A percentile compares a stretch with the other conserved stretches of the same genome.
These are phyloP conservation scores for Sugiyamaella valdiviana DNA, from an alignment of 805 yeast species.

Conservation along the genomic window DNA sequence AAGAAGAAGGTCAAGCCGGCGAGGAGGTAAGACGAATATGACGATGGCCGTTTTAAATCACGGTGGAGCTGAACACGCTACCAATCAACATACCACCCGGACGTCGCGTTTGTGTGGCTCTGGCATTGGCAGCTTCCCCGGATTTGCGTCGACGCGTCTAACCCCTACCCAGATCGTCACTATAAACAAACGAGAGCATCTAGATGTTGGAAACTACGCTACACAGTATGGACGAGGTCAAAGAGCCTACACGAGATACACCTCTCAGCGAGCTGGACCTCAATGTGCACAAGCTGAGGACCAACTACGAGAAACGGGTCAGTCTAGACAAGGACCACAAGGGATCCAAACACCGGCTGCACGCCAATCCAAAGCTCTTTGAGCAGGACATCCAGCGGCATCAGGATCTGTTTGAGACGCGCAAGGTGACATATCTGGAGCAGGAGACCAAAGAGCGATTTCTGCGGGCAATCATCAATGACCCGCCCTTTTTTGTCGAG, in stretches of 20 bases:
- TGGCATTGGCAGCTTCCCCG: not conserved
- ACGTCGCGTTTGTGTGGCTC: not conserved
- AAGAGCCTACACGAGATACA: no score
- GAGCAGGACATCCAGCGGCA: slow-evolving; percentile 15
- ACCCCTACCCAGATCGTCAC: not conserved
- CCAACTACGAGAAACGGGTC: slow-evolving; percentile 10
- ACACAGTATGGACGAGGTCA: no score
- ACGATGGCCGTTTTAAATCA: no score
- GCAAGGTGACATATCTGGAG: slow-evolving; percentile 61
- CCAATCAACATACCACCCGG: not conserved
- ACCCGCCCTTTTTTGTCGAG: slow-evolving; percentile 27
- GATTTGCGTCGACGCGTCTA: not conserved
- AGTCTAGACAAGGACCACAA: slow-evolving; percentile 7
- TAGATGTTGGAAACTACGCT: no score
- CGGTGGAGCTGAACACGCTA: no score
- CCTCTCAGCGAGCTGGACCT: slow-evolving; percentile 1
- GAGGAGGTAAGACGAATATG: no score
- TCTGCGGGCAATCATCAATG: slow-evolving; percentile 44
- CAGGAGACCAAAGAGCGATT: slow-evolving; percentile 68
- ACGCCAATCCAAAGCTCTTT: slow-evolving; percentile 18
- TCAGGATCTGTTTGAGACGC: slow-evolving; percentile 39
- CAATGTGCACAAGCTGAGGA: slow-evolving; percentile 12
- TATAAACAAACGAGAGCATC: not conserved
- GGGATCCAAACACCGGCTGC: slow-evolving; percentile 9
- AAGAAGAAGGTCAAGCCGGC: no score